Conservation (phyloP, 768 basidiomycete species). For the Kwoniella heveanensis region DNA sequence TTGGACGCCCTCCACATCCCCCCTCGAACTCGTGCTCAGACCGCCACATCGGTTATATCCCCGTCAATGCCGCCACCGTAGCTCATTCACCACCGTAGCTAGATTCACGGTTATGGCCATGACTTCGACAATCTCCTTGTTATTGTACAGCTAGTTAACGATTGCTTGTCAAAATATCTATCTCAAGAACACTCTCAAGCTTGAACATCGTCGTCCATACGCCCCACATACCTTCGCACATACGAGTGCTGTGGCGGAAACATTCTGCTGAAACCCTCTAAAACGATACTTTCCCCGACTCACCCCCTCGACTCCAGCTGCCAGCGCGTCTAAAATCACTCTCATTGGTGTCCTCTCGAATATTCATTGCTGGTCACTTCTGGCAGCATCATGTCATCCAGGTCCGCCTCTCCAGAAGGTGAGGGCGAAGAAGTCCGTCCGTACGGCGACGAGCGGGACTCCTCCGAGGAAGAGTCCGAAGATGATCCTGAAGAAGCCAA, state of each 20-base stretch:
- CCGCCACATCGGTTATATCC: conserved; percentile 2
- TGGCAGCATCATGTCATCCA: conserved; percentile 36
- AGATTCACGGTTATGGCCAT: neutral
- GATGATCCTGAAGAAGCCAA: conserved; percentile 87
- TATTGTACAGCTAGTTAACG: neutral
- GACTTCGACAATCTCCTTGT: neutral
- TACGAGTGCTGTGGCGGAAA: too few relatives aligned
- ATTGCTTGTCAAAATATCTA: too few relatives aligned
- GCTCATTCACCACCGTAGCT: neutral
- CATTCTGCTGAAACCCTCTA: too few relatives aligned
- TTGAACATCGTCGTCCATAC: too few relatives aligned
- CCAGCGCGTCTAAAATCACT: neutral
- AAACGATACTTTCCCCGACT: too few relatives aligned
- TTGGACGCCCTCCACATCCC: conserved; percentile 23
- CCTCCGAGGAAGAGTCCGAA: conserved; percentile 62
- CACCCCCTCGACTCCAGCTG: too few relatives aligned
- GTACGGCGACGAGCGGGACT: conserved; percentile 52
- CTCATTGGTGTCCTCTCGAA: neutral
- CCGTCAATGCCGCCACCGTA: conserved; percentile 14
- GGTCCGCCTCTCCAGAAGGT: conserved; percentile 49
- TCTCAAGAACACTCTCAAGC: too few relatives aligned
- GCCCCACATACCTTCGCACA: too few relatives aligned
- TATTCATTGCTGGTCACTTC: too few relatives aligned
- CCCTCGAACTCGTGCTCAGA: too few relatives aligned
- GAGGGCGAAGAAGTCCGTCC: conserved; percentile 53